Conservation (phyloP, 305 asterid genomes). For the Fraxinus platypoda region DNA sequence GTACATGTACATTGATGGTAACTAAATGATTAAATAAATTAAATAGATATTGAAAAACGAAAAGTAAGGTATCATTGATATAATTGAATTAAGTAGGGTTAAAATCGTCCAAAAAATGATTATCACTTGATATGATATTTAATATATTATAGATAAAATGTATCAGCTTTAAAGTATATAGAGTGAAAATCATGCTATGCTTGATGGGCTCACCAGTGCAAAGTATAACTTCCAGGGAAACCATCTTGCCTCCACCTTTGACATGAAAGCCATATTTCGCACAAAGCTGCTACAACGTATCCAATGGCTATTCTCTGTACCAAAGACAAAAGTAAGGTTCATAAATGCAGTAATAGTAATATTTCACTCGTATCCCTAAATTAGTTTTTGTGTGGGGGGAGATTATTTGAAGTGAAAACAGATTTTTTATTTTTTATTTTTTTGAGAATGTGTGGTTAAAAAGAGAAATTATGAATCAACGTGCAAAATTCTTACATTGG, state of each 20-base stretch:
- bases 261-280: slow-evolving; percentile 82
- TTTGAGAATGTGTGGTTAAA: neutral
- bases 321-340: neutral
- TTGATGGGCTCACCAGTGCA: slow-evolving; percentile 64
- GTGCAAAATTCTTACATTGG: neutral
- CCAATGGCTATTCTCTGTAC: slow-evolving; percentile 81
- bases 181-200: neutral
- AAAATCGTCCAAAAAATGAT: too few species aligned
- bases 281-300: slow-evolving; percentile 70
- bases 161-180: neutral
- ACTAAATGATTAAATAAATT: too few species aligned
- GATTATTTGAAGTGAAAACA: neutral
- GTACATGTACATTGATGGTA: too few species aligned
- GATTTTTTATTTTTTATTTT: too few species aligned
- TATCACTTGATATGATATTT: too few species aligned
- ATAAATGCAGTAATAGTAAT: slow-evolving; percentile 9
- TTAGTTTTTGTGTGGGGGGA: neutral
- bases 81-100: too few species aligned
- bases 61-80: too few species aligned
- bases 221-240: slow-evolving; percentile 32
- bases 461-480: neutral
- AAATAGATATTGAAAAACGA: too few species aligned
- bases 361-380: neutral
- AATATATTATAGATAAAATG: neutral
- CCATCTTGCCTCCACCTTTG: slow-evolving; percentile 41